Evolutionary conservation across 768 basidiomycete genomes (phyloP), one percentile per base, ranked within the genome.

Genomic region (Phlebiopsis flavidoalba): DNA sequence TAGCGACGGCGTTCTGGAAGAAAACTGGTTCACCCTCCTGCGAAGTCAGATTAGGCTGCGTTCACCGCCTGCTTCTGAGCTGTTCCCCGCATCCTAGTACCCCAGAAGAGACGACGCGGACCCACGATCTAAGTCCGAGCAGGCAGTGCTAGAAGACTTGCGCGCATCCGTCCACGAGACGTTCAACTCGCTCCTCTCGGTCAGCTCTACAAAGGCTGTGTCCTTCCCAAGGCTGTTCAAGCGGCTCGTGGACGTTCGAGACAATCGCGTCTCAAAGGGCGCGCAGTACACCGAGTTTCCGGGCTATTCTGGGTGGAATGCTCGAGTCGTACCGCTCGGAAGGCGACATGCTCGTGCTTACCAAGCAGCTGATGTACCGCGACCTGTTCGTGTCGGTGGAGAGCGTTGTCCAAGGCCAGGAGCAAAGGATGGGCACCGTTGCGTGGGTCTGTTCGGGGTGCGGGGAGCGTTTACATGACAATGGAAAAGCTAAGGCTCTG

Each of bases 161-260:
- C 87, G 93, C 43, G 73, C 82, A 0, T 82, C 94, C 10, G 87
- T 97, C 8, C 94, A 95, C 69, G 83, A 84, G 54, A 94, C 93
- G 0, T 93, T 98, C 66, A 78, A 85, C 0, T 82, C 88, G 24
- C 81, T 99, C 51, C 87, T 98, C 19, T 88, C 93, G n/a, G 83
- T 89, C 51, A 88, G 88, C 50, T 88, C 93, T 0, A 85, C 89
- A 0, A 83, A 83, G 15, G 81, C 85, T 0, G 81, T 97, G 5
- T 96, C 95, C 0, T 96, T 99, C 71, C 95, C 97, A 22, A 84
- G 85, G 19, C 77, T 99, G 8, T 96, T 99, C 82, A 94, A 91
- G 66, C 86, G 94, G 6, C 82, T 98, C 4, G 92, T 98, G 45
- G 87, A 93, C 65, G 83, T 88, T 1, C 77, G 85, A 1, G 72